These are phyloP conservation scores for Paramecium tetraurelia DNA, from an alignment of 73 alveolate genomes.

Conservation along the genomic window DNA sequence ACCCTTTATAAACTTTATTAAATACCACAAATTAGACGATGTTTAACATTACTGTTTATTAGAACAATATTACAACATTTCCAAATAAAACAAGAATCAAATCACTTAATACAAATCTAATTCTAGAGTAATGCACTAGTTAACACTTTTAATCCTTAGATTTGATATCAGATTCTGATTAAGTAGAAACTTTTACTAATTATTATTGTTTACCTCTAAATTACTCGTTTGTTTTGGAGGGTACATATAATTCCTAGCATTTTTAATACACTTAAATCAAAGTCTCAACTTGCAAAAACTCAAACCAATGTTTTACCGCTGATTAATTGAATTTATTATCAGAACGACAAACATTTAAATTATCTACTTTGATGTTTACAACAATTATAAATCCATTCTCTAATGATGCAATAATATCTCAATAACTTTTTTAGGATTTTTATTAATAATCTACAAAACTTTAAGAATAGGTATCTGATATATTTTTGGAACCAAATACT, in stretches of 20 bases:
- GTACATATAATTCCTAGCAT: neutral
- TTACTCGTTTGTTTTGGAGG: neutral
- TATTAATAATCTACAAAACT: neutral
- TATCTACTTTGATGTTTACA: neutral
- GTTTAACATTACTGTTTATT: neutral
- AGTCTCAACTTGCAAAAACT: neutral
- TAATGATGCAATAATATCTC: neutral
- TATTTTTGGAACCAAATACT: neutral
- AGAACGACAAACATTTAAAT: neutral
- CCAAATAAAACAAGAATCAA: neutral
- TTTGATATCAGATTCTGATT: neutral
- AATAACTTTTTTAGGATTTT: neutral
- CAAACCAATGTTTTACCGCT: neutral
- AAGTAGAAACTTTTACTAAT: neutral
- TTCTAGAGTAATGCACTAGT: neutral
- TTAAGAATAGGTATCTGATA: neutral
- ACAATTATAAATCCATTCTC: neutral
- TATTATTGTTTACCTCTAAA: constrained; percentile 4
- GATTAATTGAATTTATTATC: neutral
- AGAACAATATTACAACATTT: neutral
- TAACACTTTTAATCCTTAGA: neutral
- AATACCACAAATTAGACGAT: neutral
- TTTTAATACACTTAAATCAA: neutral
- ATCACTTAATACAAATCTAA: neutral
- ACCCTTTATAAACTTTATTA: neutral